Percentiles rank a stretch among this genome's conserved stretches.
Conservation (phyloP, 23 red algal species). For the Cyanidiococcus yangmingshanensis region DNA sequence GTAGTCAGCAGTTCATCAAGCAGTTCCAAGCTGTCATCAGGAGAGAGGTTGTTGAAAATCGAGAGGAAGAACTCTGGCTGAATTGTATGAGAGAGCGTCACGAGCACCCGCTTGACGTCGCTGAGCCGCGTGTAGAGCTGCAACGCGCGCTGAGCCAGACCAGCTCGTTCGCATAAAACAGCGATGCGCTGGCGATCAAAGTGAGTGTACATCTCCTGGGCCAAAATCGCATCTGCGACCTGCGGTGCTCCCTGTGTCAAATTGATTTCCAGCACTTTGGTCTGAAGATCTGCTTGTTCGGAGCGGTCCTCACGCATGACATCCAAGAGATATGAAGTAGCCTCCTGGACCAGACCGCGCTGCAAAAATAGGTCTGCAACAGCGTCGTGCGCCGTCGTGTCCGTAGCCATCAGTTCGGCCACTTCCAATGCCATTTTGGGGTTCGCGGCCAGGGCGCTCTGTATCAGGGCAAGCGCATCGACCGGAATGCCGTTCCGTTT, state of each 20-base stretch:
- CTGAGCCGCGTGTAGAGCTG: conserved; percentile 68
- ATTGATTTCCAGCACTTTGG: conserved; percentile 83
- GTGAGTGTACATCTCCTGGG: conserved; percentile 80
- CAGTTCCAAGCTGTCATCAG: conserved; percentile 70
- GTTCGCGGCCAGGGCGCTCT: conserved; percentile 53
- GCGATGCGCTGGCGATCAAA: conserved; percentile 83
- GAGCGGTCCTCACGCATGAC: conserved; percentile 64
- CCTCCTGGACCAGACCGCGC: conserved; percentile 81
- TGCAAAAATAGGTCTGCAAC: conserved; percentile 97
- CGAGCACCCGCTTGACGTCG: conserved; percentile 92
- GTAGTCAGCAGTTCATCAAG: conserved; percentile 71
- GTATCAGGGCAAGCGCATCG: conserved; percentile 55
- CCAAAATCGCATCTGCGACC: conserved; percentile 88
- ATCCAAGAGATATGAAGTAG: conserved; percentile 81
- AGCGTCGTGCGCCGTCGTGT: conserved; percentile 50
- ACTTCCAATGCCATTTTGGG: conserved; percentile 67
- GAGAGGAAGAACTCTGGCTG: conserved; percentile 75
- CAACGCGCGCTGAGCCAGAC: conserved; percentile 87
- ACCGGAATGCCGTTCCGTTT: conserved; percentile 58
- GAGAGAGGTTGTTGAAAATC: conserved; percentile 70
- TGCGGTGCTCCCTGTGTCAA: conserved; percentile 76
- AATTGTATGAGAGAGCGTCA: conserved; percentile 80
- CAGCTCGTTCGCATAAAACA: conserved; percentile 71
- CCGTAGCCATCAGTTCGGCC: conserved; percentile 46
- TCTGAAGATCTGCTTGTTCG: conserved; percentile 84